phyloP scores from a whole-genome alignment of 2,329 filamentous ascomycete species.

The Xylariales sp. region DNA sequence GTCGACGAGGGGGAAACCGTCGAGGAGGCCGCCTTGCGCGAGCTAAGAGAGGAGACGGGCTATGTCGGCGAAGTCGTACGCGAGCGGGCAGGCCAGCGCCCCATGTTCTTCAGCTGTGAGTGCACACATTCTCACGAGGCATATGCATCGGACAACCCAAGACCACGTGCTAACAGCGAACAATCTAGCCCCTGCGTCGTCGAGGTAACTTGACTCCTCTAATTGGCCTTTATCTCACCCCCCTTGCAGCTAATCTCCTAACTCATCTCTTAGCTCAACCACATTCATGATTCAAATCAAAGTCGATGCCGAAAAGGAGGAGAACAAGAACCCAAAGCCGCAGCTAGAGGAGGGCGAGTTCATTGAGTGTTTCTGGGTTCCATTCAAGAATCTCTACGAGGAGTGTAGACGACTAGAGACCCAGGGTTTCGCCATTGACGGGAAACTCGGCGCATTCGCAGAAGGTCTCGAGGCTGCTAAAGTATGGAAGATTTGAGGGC shows the following conservation, averaged over 20 bases:
- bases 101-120: slow-evolving; percentile 48
- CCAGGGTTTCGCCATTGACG: slow-evolving; percentile 49
- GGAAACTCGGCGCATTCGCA: slow-evolving; percentile 49
- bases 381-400: slow-evolving; percentile 57
- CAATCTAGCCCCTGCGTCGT: slow-evolving; percentile 46
- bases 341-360: slow-evolving; percentile 63
- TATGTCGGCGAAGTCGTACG: slow-evolving; percentile 51
- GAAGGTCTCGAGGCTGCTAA: slow-evolving; percentile 48
- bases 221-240: neutral
- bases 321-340: slow-evolving; percentile 59
- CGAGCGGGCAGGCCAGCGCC: slow-evolving; percentile 40
- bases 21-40: slow-evolving; percentile 53
- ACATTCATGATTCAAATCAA: slow-evolving; percentile 56
- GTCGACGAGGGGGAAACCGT: slow-evolving; percentile 54
- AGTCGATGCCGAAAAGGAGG: slow-evolving; percentile 56
- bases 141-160: neutral
- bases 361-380: slow-evolving; percentile 63
- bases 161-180: slow-evolving; percentile 19
- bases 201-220: slow-evolving; percentile 38
- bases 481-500: slow-evolving; percentile 38
- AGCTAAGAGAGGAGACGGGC: slow-evolving; percentile 55
- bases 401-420: slow-evolving; percentile 58
- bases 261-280: slow-evolving; percentile 41
- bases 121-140: neutral
- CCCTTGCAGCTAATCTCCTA: slow-evolving; percentile 9